These are phyloP conservation scores for Microbotryum intermedium DNA, from an alignment of 1,284 basidiomycete species.

Conservation along the genomic window DNA sequence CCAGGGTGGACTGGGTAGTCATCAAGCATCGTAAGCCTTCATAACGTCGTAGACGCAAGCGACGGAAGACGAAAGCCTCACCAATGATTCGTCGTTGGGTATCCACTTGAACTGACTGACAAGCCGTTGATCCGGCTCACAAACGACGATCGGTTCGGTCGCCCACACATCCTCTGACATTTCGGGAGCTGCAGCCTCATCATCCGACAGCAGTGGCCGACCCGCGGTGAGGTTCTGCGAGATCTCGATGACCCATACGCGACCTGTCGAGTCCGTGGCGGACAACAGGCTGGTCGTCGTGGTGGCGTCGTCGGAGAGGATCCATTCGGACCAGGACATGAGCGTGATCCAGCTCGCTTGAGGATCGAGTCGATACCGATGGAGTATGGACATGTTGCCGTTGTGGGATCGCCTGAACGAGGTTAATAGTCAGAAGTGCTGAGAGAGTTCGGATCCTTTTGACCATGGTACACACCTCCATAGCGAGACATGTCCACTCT, in stretches of 20 bases:
- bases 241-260: constrained; percentile 9
- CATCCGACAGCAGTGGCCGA: neutral
- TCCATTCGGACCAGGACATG: constrained; percentile 12
- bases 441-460: neutral
- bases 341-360: constrained; percentile 8
- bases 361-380: constrained; percentile 2
- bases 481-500: constrained; percentile 19
- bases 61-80: neutral
- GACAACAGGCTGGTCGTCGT: neutral
- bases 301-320: no score
- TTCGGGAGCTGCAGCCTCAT: neutral
- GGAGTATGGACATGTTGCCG: neutral
- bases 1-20: constrained; percentile 1
- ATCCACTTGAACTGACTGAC: constrained; percentile 18
- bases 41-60: neutral
- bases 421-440: neutral
- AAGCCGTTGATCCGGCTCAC: constrained; percentile 1
- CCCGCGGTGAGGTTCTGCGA: constrained; percentile 1
- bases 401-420: neutral
- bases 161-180: neutral
- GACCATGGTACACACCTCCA: constrained; percentile 11
- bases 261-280: constrained; percentile 11
- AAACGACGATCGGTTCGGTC: neutral
- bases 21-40: no score
- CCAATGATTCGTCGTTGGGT: neutral